Evolutionary conservation across 2,329 filamentous ascomycete species (phyloP).

Genomic region (Aureobasidium sp.): DNA sequence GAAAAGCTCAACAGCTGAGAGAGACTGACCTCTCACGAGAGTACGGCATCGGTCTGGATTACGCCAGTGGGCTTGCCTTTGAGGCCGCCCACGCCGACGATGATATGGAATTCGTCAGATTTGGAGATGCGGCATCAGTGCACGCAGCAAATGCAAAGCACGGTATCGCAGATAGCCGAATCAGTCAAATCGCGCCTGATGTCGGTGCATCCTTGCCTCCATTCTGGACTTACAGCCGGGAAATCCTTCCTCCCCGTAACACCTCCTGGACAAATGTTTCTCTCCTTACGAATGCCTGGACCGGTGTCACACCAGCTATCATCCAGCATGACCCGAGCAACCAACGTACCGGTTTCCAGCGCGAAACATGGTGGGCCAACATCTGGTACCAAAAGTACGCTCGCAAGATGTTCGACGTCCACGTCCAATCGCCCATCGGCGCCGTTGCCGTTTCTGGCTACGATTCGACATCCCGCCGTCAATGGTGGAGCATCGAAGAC

Average conservation of each 20-base stretch:
- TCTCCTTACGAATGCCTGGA: conserved; percentile 18
- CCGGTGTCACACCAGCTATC: conserved; percentile 17
- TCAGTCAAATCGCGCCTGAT: conserved; percentile 20
- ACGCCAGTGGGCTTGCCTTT: conserved; percentile 23
- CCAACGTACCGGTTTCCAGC: background rate
- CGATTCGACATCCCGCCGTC: conserved; percentile 28
- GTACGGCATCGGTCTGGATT: conserved; percentile 28
- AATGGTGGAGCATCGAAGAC: conserved; percentile 14
- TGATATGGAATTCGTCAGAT: conserved; percentile 24
- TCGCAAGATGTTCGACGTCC: conserved; percentile 17
- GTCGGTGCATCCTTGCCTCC: conserved; percentile 18
- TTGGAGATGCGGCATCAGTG: conserved; percentile 18
- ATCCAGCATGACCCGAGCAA: conserved; percentile 13
- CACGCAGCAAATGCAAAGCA: conserved; percentile 16
- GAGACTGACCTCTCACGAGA: conserved; percentile 29
- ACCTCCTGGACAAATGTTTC: conserved; percentile 17
- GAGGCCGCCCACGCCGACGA: conserved; percentile 24
- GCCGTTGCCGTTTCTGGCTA: conserved; percentile 32
- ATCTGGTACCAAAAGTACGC: conserved; percentile 18
- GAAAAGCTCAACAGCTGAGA: conserved; percentile 5
- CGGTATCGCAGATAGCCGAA: conserved; percentile 16
- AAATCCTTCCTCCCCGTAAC: conserved; percentile 13
- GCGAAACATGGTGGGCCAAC: conserved; percentile 15
- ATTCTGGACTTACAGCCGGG: conserved; percentile 19
- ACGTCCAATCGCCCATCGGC: conserved; percentile 17